Percentiles rank a stretch among this genome's conserved stretches.
These are phyloP conservation scores for cucumber (Cucumis sativus) DNA, from an alignment of 306 rosid species.

Conservation along the genomic window Cucumber_9930_V3 NC_026661.2:3080501-3081000, in stretches of 20 bases:
- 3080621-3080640: conserved; percentile 76
- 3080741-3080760: neutral
- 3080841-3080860: too few relatives aligned
- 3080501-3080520: conserved; percentile 81
- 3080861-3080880: too few relatives aligned
- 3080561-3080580: conserved; percentile 98
- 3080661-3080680: neutral
- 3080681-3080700: neutral
- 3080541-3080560: conserved; percentile 98
- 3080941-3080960: neutral
- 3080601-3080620: conserved; percentile 89
- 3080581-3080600: conserved; percentile 98
- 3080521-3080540: conserved; percentile 99
- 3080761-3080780: neutral
- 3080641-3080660: conserved; percentile 95
- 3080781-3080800: neutral
- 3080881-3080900: neutral
- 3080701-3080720: neutral
- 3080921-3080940: neutral
- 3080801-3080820: neutral
- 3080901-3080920: neutral
- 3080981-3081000: neutral
- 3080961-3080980: neutral
- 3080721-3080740: neutral
- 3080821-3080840: too few relatives aligned